Conservation (phyloP, 108 stramenopile genomes). For the Discostella pseudostelligera region DNA sequence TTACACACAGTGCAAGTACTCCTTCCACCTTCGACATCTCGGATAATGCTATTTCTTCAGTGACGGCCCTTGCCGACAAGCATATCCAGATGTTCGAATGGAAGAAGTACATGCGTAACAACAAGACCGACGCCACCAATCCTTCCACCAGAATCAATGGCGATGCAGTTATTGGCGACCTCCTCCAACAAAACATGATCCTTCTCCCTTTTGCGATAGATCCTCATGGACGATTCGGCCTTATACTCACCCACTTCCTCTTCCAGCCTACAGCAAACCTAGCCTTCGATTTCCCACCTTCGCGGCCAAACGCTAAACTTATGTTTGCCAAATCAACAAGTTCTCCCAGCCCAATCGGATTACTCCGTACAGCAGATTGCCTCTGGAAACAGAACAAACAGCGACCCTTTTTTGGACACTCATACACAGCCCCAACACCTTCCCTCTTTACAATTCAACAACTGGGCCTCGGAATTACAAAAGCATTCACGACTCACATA, state of each 20-base stretch:
- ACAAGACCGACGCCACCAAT: neutral
- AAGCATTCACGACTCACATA: neutral
- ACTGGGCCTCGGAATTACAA: neutral
- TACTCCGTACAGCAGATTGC: neutral
- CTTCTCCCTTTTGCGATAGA: neutral
- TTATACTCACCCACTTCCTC: neutral
- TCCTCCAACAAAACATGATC: neutral
- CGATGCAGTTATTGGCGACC: neutral
- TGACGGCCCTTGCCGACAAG: neutral
- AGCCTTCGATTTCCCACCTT: neutral
- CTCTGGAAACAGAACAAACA: neutral
- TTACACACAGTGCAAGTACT: no score
- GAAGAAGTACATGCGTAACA: neutral
- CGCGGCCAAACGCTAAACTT: neutral
- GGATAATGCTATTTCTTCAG: neutral
- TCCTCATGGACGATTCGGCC: neutral
- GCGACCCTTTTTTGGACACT: neutral
- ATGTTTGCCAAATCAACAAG: neutral
- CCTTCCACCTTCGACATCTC: neutral
- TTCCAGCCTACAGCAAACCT: neutral
- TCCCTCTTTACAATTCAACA: neutral
- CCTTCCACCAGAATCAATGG: neutral
- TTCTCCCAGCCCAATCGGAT: neutral
- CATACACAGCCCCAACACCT: neutral
- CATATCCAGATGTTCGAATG: neutral